Evolutionary conservation across 306 rosid genomes (phyloP), one percentile per base, ranked within the genome.

Genomic region (Lagenaria siceraria): DNA sequence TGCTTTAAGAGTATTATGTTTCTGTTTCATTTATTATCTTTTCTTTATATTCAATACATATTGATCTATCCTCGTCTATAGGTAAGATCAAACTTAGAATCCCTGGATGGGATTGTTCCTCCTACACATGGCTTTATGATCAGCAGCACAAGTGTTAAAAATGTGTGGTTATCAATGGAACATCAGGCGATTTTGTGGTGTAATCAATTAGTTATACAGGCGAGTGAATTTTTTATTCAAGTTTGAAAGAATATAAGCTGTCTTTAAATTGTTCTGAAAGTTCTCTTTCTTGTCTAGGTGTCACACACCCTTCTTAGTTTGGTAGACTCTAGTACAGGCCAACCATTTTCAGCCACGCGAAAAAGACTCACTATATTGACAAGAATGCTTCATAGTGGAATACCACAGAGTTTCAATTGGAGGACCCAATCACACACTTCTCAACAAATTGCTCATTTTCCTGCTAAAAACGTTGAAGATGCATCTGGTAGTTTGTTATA

Each of bases 161-260:
- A 92, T 88, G 99, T 96, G 81, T 96, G 99, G 99, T 81, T 96
- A 81, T 96, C 99, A 74, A 96, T 92, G 99, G 99, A 96, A 80
- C 99, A 96, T 87, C 97, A 90, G 85, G 99, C 92, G 62, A 92
- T 96, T 76, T 82, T 96, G 81, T 96, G 99, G 99, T 96, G 99
- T 75, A 96, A 92, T 84, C 99, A 96, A 82, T 68, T 96, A 71
- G 99, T 92, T 80, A 75, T 90, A 78, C 99, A 96, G 88, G 99
- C 92, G 79, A 88, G 97, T 76, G 70, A 54, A 42, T 46, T 77
- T 52, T 70, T 53, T 78, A 60, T 71, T 60, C 53, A 43, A 81
- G 35, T 25, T 79, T n/a, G 78, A 49, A 66, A 24, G 63, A 43
- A 55, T 17, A 74, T 17, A 76, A 61, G 60, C 83, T 80, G 69